phyloP scores from a whole-genome alignment of 2,329 filamentous ascomycete genomes.

The Alternaria triticina region DNA sequence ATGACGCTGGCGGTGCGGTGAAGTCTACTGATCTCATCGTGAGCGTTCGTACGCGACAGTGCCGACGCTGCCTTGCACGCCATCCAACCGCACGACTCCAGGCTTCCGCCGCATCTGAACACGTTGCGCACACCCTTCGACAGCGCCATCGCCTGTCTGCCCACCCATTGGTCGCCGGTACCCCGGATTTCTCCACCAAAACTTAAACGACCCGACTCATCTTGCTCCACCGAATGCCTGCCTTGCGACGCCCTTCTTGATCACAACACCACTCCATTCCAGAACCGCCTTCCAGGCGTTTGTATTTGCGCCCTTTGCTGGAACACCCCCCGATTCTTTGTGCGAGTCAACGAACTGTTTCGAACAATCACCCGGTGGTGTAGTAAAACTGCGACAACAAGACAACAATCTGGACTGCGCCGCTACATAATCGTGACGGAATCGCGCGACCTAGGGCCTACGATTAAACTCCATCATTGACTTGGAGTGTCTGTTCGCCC shows the following conservation, averaged over 20 bases:
- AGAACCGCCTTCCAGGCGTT: not conserved
- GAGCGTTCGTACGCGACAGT: conserved; percentile 13
- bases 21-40: conserved; percentile 19
- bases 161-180: not conserved
- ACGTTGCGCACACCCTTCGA: not conserved
- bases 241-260: conserved; percentile 8
- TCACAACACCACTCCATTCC: conserved; percentile 4
- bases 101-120: not conserved
- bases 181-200: conserved; percentile 9
- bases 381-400: conserved; percentile 22
- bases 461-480: not conserved
- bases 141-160: not conserved
- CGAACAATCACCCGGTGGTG: conserved; percentile 17
- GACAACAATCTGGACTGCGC: conserved; percentile 15
- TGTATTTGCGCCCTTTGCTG: conserved; percentile 12
- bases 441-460: not conserved
- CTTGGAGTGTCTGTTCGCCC: not conserved
- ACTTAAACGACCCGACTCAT: conserved; percentile 4
- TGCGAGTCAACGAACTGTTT: conserved; percentile 18
- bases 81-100: not conserved
- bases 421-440: conserved; percentile 19
- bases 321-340: conserved; percentile 12
- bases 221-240: conserved; percentile 6
- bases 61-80: conserved; percentile 1
- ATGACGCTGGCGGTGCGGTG: conserved; percentile 17